A percentile compares a stretch with the other conserved stretches of the same genome.
Evolutionary conservation across 331 rosid species (phyloP).

Genomic region (Malus hybrid): DNA sequence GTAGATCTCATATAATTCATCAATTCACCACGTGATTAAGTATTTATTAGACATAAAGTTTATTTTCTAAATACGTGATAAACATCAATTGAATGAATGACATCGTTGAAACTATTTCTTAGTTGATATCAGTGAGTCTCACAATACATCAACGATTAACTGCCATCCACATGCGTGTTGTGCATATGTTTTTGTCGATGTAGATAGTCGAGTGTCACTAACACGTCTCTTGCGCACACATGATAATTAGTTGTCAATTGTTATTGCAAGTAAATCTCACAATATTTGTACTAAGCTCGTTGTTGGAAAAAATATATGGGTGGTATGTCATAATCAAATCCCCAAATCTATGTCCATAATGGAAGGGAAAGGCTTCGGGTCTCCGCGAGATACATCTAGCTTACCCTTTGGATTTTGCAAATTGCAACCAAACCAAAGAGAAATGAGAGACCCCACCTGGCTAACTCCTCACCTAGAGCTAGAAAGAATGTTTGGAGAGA

Average conservation of each 20-base stretch:
- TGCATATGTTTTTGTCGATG: neutral
- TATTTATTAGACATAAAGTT: too few species aligned
- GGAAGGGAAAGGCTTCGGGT: slow-evolving; percentile 12
- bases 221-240: neutral
- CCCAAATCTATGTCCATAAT: slow-evolving; percentile 43
- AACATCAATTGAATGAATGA: too few species aligned
- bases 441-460: slow-evolving; percentile 38
- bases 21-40: too few species aligned
- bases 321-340: slow-evolving; percentile 49
- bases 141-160: too few species aligned
- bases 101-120: too few species aligned
- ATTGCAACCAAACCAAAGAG: slow-evolving; percentile 10
- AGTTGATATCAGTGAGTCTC: too few species aligned
- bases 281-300: slow-evolving; percentile 14
- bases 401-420: slow-evolving; percentile 13
- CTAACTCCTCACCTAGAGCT: neutral
- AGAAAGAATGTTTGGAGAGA: slow-evolving; percentile 49
- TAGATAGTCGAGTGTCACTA: neutral
- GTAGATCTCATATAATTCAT: too few species aligned
- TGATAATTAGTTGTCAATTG: neutral
- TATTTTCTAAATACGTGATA: too few species aligned
- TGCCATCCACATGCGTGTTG: too few species aligned
- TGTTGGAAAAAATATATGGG: slow-evolving; percentile 21
- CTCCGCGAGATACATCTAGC: slow-evolving; percentile 6
- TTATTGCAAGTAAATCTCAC: neutral